Percentiles rank a stretch among this genome's conserved stretches.
Evolutionary conservation across 192 early-diverging fungal genomes (phyloP).

Genomic region (Backusella tuberculispora): DNA sequence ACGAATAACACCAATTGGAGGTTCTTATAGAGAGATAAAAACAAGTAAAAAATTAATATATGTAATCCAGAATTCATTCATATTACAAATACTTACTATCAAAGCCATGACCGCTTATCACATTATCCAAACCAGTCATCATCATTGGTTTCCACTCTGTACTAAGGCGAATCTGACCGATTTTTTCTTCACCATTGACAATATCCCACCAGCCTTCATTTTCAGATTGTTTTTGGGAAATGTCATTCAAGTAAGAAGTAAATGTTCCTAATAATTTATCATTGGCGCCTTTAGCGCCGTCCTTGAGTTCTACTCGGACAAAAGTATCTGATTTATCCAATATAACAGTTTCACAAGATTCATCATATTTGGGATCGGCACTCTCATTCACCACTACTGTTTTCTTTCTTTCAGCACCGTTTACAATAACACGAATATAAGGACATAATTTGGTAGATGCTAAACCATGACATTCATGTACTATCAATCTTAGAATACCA

Average conservation of each 20-base stretch:
- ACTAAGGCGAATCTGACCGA: conserved; percentile 35
- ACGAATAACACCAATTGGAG: conserved; percentile 75
- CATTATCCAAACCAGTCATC: conserved; percentile 48
- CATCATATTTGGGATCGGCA: conserved; percentile 75
- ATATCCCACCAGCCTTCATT: conserved; percentile 39
- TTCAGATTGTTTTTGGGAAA: conserved; percentile 25
- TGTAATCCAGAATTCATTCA: neutral
- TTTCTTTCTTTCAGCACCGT: conserved; percentile 42
- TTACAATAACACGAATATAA: conserved; percentile 54
- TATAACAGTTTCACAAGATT: conserved; percentile 65
- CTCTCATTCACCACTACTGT: conserved; percentile 66
- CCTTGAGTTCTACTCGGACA: conserved; percentile 63
- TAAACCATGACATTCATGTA: conserved; percentile 56
- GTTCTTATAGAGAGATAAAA: conserved; percentile 24
- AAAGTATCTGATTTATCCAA: conserved; percentile 60
- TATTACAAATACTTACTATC: conserved; percentile 2
- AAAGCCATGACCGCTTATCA: conserved; percentile 20
- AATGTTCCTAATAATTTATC: conserved; percentile 43
- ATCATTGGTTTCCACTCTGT: conserved; percentile 72
- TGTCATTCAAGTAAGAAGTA: conserved; percentile 41
- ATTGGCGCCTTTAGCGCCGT: conserved; percentile 53
- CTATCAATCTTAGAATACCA: conserved; percentile 58
- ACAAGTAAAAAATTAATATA: neutral
- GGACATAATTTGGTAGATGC: conserved; percentile 49
- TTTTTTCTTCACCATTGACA: neutral